Evolutionary conservation across 495 filamentous ascomycete genomes (phyloP).

Genomic region (Lasiosphaeria miniovina): DNA sequence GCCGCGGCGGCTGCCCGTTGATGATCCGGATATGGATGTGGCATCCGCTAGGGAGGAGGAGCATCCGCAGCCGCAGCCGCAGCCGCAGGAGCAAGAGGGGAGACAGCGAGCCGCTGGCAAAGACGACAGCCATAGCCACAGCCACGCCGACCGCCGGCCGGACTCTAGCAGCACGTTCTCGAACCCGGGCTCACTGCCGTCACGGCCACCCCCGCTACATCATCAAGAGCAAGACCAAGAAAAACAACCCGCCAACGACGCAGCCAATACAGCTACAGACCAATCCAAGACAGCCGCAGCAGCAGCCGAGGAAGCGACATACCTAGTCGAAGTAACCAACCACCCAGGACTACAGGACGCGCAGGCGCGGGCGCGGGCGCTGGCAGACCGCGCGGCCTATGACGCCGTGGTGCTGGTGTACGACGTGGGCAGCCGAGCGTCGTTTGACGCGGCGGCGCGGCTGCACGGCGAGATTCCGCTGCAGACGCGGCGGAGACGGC

Average conservation of each 20-base stretch:
- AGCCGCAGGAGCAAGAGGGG: too few relatives aligned
- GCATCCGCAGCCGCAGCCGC: too few relatives aligned
- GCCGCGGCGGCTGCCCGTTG: too few relatives aligned
- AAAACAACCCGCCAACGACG: too few relatives aligned
- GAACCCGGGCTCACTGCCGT: conserved; percentile 14
- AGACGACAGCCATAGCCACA: neutral
- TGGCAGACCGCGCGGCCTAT: conserved; percentile 14
- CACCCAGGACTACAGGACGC: conserved; percentile 19
- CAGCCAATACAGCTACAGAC: too few relatives aligned
- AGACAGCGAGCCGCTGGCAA: neutral
- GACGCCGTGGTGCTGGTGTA: conserved; percentile 29
- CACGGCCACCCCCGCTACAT: neutral
- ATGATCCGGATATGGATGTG: too few relatives aligned
- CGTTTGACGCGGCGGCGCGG: conserved; percentile 12
- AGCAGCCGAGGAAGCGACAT: conserved; percentile 11
- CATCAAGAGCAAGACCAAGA: neutral
- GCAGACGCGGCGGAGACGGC: conserved; percentile 1
- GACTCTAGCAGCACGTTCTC: conserved; percentile 22
- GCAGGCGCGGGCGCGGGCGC: conserved; percentile 10
- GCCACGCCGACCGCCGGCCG: conserved; percentile 1
- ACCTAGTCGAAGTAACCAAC: conserved; percentile 28
- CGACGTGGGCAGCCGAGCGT: conserved; percentile 20
- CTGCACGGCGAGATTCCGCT: conserved; percentile 24
- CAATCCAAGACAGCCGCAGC: neutral
- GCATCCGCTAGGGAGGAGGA: too few relatives aligned